A percentile compares a stretch with the other conserved stretches of the same genome.
phyloP scores from a whole-genome alignment of 2,329 filamentous ascomycete species.

The Cephalotrichum gorgonifer region DNA sequence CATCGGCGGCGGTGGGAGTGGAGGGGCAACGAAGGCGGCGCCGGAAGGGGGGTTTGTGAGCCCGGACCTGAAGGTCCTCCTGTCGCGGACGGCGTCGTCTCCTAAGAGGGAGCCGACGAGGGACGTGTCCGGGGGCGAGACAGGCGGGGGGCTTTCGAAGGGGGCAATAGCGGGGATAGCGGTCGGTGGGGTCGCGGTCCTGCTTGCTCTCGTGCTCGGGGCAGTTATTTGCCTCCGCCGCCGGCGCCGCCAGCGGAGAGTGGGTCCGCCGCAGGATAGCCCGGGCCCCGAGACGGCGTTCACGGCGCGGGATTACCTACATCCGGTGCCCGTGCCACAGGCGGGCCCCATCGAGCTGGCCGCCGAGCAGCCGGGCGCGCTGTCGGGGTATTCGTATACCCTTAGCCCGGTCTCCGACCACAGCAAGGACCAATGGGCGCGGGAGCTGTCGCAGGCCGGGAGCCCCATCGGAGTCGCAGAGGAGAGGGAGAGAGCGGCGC shows the following conservation, averaged over 20 bases:
- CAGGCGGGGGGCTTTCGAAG: conserved; percentile 15
- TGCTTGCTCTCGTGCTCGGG: neutral
- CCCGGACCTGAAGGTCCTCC: conserved; percentile 40
- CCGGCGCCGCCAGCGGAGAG: neutral
- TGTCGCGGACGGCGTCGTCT: conserved; percentile 36
- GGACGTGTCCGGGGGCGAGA: conserved; percentile 15
- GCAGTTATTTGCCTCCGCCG: neutral
- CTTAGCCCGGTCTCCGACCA: neutral
- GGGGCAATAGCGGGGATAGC: conserved; percentile 35
- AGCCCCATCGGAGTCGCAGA: neutral
- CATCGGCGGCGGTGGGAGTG: conserved; percentile 38
- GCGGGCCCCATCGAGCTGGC: neutral
- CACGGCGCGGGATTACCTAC: neutral
- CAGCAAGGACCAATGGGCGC: neutral
- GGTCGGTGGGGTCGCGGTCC: conserved; percentile 21
- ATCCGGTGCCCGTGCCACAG: neutral
- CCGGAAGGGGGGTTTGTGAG: conserved; percentile 39
- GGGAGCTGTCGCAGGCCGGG: neutral
- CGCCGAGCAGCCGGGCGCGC: neutral
- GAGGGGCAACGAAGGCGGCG: conserved; percentile 40
- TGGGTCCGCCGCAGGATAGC: neutral
- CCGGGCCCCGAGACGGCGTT: neutral
- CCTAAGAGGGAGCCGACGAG: conserved; percentile 40
- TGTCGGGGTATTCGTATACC: neutral
- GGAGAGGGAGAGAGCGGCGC: neutral